phyloP scores from a whole-genome alignment of 2,329 filamentous ascomycete genomes.

The Fusarium pseudocircinatum region DNA sequence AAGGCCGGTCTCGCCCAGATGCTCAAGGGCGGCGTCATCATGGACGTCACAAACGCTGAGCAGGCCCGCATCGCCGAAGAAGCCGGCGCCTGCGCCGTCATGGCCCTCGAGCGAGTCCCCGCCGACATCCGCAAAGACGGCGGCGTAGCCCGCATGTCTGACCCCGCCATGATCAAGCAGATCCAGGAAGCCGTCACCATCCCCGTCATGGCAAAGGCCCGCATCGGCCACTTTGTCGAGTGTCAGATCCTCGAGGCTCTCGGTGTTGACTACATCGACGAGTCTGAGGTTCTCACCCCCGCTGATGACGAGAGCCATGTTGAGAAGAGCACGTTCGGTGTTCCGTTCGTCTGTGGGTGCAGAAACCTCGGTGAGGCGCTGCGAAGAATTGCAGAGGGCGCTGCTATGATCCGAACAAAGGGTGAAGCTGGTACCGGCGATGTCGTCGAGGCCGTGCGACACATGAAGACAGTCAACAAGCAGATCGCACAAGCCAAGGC shows the following conservation, averaged over 20 bases:
- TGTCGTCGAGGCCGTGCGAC: conserved; percentile 93
- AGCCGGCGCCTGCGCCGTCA: conserved; percentile 94
- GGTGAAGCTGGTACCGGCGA: conserved; percentile 97
- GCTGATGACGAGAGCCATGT: conserved; percentile 93
- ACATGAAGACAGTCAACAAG: conserved; percentile 89
- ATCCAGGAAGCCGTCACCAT: conserved; percentile 96
- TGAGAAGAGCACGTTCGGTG: conserved; percentile 82
- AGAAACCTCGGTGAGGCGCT: conserved; percentile 93
- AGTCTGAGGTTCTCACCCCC: conserved; percentile 96
- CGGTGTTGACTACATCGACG: conserved; percentile 97
- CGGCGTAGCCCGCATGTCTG: conserved; percentile 96
- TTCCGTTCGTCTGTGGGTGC: conserved; percentile 96
- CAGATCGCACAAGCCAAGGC: conserved; percentile 85
- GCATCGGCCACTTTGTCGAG: conserved; percentile 98
- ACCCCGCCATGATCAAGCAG: conserved; percentile 92
- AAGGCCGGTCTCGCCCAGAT: conserved; percentile 97
- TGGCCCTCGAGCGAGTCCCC: conserved; percentile 97
- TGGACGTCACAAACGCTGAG: conserved; percentile 95
- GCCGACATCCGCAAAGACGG: conserved; percentile 94
- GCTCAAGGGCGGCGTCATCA: conserved; percentile 99
- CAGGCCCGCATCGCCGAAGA: conserved; percentile 98
- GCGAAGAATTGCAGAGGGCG: conserved; percentile 88
- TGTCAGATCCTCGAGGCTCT: conserved; percentile 97
- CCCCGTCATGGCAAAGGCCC: conserved; percentile 98
- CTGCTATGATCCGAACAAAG: conserved; percentile 99